Base-by-base conservation (phyloP, 345 rosid species). In the Luvunga scandens region DNA sequence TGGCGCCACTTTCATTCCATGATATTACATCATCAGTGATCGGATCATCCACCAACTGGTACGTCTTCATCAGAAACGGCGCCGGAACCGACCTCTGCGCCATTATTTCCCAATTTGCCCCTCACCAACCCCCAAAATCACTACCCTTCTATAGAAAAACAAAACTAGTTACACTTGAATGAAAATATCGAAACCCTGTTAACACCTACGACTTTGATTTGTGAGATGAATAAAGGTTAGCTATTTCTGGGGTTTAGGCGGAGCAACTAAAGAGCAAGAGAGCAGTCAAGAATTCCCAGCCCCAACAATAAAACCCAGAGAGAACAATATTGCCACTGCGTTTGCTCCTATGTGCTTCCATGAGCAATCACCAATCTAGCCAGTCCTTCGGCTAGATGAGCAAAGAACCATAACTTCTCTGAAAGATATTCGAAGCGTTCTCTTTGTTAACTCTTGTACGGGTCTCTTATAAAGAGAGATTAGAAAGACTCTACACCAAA, bases 221-320 rank as follows among this genome's bases (percentile, higher is more conserved):
- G 18, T 13, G 50, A 45, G 50, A 13, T 13, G 50, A 45, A 45
- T 39, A 39, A 2, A 9, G 9, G 45, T 1, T 39, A 39, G 9
- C 13, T 12, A 13, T 3, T 45, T 45, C 13, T 3, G 6, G 57
- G 13, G 56, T 13, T 78, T 66, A 81, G 74, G 68, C 28, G 42
- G 80, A 86, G 85, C 83, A 93, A 87, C 98, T 95, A 88, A 95
- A 93, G 82, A 95, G 98, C 87, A 95, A 82, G 75, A 95, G 98
- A 80, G 99, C 99, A 27, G 99, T 95, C 82, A 94, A 84, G 88
- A 95, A 95, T 81, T 95, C 98, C 98, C 98, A 95, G 67, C 83
- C 98, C 98, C 98, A 95, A 80, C 98, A 93, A 64, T 95, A 95
- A 56, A 95, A 95, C 50, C 99, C 99, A 69, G 88, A 92, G 68